phyloP scores from a whole-genome alignment of 106 monocot species.

The Dendrobium catenatum region DNA sequence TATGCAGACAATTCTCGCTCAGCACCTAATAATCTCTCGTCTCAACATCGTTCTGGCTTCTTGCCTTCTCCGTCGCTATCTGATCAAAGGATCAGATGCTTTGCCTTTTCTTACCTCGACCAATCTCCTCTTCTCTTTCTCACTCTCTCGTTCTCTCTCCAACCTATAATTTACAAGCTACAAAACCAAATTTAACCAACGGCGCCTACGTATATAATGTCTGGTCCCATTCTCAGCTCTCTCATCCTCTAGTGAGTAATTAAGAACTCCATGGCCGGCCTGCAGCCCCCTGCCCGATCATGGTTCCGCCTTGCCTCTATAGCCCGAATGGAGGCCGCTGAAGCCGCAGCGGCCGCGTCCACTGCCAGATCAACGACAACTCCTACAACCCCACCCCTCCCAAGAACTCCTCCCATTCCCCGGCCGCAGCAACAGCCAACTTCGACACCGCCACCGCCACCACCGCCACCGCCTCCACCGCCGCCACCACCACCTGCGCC shows the following conservation, averaged over 20 bases:
- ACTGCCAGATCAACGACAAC: background rate
- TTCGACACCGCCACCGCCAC: background rate
- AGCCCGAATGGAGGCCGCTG: conserved; percentile 11
- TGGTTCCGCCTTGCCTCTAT: conserved; percentile 39
- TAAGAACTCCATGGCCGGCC: conserved; percentile 18
- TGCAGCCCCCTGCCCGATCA: conserved; percentile 21
- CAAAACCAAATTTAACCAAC: background rate
- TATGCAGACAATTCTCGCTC: no score
- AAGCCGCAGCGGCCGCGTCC: background rate
- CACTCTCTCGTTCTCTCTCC: background rate
- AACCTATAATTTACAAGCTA: no score
- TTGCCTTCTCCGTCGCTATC: background rate
- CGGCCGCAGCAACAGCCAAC: background rate
- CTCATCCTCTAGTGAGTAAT: background rate
- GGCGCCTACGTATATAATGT: background rate
- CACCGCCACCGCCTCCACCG: background rate
- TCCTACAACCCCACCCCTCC: background rate
- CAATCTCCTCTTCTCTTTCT: background rate
- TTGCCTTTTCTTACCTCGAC: background rate
- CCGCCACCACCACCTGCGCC: background rate
- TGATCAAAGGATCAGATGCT: conserved; percentile 7
- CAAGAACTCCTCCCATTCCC: no score
- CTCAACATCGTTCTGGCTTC: no score
- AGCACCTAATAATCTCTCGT: no score
- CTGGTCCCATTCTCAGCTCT: background rate